A percentile compares a stretch with the other conserved stretches of the same genome.
These are phyloP conservation scores for Pisolithus tinctorius DNA, from an alignment of 768 basidiomycete genomes.

Conservation along the genomic window DNA sequence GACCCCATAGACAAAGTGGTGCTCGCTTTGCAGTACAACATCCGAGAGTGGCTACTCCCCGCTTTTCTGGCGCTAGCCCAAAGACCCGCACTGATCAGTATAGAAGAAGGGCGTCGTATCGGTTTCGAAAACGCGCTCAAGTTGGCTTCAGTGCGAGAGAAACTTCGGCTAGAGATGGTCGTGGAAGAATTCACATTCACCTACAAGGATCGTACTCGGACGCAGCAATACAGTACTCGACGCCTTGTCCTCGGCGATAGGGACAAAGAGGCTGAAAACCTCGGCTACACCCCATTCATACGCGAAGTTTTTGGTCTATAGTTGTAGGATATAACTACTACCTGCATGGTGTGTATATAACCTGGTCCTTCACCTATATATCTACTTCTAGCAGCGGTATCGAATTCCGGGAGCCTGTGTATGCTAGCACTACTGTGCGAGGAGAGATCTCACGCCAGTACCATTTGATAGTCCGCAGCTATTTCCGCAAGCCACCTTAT, in stretches of 20 bases:
- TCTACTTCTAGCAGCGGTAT: too few relatives aligned
- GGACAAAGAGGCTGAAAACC: neutral
- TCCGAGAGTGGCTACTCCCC: neutral
- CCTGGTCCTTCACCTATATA: too few relatives aligned
- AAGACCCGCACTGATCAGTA: neutral
- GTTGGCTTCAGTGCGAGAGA: neutral
- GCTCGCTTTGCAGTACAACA: neutral
- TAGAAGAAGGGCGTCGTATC: neutral
- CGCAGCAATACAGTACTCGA: neutral
- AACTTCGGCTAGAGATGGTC: neutral
- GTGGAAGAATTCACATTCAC: neutral
- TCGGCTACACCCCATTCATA: too few relatives aligned
- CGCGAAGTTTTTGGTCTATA: too few relatives aligned
- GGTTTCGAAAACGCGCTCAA: neutral
- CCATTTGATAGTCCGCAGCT: too few relatives aligned
- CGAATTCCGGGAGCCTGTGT: too few relatives aligned
- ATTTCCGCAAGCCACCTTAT: too few relatives aligned
- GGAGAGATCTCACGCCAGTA: too few relatives aligned
- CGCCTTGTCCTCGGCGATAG: neutral
- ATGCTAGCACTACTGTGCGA: too few relatives aligned
- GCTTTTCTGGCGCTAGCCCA: neutral
- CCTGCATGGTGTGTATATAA: too few relatives aligned
- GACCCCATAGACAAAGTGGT: neutral
- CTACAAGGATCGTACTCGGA: neutral
- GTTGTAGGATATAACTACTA: too few relatives aligned